Conservation (phyloP, 2,329 filamentous ascomycete species). For the Phymatotrichopsis omnivora region DNA sequence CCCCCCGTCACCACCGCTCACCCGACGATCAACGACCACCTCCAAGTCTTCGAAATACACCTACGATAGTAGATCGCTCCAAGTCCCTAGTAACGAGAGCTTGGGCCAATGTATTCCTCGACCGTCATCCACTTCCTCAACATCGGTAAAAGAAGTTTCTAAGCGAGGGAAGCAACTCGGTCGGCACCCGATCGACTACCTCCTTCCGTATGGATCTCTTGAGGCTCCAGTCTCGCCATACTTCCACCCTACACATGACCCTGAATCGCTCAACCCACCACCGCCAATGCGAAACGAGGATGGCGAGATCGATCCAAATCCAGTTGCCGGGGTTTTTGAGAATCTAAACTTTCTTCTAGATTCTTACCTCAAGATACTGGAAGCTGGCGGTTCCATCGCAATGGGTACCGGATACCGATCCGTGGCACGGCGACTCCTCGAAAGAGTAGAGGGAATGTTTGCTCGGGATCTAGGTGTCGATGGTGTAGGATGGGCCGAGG, state of each 20-base stretch:
- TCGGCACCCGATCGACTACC: conserved; percentile 25
- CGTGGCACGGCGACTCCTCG: conserved; percentile 78
- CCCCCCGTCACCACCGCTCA: conserved; percentile 26
- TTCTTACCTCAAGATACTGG: conserved; percentile 72
- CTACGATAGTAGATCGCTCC: conserved; percentile 6
- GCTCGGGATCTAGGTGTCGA: conserved; percentile 80
- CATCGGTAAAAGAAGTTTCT: conserved; percentile 22
- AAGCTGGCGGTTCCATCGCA: conserved; percentile 77
- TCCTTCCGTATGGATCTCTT: conserved; percentile 26
- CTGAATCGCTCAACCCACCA: conserved; percentile 10
- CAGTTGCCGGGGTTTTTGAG: conserved; percentile 23
- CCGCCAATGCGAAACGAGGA: background rate
- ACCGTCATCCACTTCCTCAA: conserved; percentile 16
- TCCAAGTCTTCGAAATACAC: conserved; percentile 16
- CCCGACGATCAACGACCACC: conserved; percentile 21
- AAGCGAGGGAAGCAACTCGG: conserved; percentile 23
- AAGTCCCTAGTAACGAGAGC: conserved; percentile 3
- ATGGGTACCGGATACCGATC: conserved; percentile 93
- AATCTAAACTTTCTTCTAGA: conserved; percentile 50
- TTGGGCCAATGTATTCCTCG: conserved; percentile 8
- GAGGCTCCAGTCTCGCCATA: conserved; percentile 21
- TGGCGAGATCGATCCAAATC: conserved; percentile 7
- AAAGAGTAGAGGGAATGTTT: conserved; percentile 88
- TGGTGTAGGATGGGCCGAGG: conserved; percentile 86
- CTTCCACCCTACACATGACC: conserved; percentile 26